A percentile compares a stretch with the other conserved stretches of the same genome.
These are phyloP conservation scores for Dictyostelium purpureum DNA, from an alignment of 78 protist genomes.

Conservation along the genomic window DNA sequence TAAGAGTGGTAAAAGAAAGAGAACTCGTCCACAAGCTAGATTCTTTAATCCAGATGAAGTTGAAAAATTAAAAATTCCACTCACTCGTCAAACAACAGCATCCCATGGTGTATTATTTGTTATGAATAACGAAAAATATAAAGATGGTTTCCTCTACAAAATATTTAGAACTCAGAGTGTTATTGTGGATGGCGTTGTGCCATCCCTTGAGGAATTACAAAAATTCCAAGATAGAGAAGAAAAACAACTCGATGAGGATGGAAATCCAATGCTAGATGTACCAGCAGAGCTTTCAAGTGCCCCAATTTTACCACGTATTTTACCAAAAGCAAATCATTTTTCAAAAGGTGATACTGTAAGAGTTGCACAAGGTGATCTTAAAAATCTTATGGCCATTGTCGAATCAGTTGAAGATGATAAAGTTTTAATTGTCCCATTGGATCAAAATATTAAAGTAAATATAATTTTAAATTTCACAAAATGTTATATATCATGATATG, in stretches of 20 bases:
- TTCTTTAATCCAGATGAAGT: conserved; percentile 61
- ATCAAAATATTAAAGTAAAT: conserved; percentile 18
- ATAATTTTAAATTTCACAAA: not conserved
- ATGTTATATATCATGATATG: not conserved
- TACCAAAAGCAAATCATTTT: conserved; percentile 14
- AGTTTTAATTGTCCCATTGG: conserved; percentile 27
- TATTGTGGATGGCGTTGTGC: conserved; percentile 54
- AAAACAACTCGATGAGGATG: not conserved
- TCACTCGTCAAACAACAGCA: not conserved
- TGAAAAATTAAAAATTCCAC: not conserved
- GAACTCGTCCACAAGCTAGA: conserved; percentile 58
- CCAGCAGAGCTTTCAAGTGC: not conserved
- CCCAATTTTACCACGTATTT: conserved; percentile 5
- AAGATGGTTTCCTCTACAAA: conserved; percentile 72
- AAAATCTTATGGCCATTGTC: conserved; percentile 63
- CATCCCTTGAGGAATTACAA: conserved; percentile 68
- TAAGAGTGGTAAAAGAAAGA: not conserved
- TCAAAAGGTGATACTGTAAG: conserved; percentile 76
- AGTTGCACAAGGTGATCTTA: conserved; percentile 77
- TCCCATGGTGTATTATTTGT: conserved; percentile 8
- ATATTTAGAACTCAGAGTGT: conserved; percentile 11
- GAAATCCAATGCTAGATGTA: not conserved
- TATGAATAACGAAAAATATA: conserved; percentile 38
- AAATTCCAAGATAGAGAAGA: conserved; percentile 48
- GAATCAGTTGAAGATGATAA: conserved; percentile 65